phyloP scores from a whole-genome alignment of 768 basidiomycete genomes.

The Cytidiella melzeri region DNA sequence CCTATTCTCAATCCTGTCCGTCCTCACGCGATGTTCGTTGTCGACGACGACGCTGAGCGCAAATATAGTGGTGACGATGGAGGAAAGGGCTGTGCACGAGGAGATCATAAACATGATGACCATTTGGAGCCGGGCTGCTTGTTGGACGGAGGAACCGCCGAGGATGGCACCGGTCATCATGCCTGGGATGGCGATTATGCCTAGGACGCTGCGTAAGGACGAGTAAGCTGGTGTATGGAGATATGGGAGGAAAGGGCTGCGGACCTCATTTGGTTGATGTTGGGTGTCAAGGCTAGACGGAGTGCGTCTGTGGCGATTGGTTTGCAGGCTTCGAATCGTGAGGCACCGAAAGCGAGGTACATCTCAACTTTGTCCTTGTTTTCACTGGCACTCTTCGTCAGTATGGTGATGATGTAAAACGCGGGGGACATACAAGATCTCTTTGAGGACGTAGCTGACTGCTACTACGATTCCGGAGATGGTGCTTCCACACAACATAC shows the following conservation, averaged over 20 bases:
- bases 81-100: conserved; percentile 65
- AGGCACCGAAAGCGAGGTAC: conserved; percentile 81
- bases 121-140: conserved; percentile 85
- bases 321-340: conserved; percentile 75
- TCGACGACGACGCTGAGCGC: conserved; percentile 64
- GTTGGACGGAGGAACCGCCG: conserved; percentile 77
- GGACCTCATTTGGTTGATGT: conserved; percentile 82
- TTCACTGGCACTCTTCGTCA: conserved; percentile 41
- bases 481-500: conserved; percentile 81
- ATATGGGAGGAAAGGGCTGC: conserved; percentile 5
- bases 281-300: conserved; percentile 73
- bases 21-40: conserved; percentile 53
- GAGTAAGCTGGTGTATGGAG: not conserved
- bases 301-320: conserved; percentile 76
- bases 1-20: conserved; percentile 49
- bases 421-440: conserved; percentile 66
- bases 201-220: conserved; percentile 46
- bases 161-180: conserved; percentile 94
- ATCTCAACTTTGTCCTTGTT: conserved; percentile 83
- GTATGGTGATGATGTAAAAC: conserved; percentile 63
- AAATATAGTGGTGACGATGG: conserved; percentile 56
- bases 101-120: conserved; percentile 94
- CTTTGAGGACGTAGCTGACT: conserved; percentile 64
- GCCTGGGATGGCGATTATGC: conserved; percentile 76
- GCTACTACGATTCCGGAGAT: conserved; percentile 73